These are phyloP conservation scores for Plasmopara muralis DNA, from an alignment of 352 stramenopile species.

Conservation along the genomic window DNA sequence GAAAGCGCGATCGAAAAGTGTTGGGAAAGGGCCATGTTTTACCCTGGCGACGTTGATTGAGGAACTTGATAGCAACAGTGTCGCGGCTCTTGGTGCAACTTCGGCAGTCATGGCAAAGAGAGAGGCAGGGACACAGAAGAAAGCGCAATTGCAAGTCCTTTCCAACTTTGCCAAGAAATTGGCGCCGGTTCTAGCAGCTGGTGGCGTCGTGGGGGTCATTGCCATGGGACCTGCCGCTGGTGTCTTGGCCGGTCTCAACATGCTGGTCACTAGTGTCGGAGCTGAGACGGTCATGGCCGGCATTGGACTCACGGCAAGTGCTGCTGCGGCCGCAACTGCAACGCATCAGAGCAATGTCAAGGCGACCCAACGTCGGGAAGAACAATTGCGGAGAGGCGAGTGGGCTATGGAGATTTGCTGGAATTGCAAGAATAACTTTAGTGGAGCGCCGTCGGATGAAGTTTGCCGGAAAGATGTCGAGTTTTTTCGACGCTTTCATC, in stretches of 20 bases:
- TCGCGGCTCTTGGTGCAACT: conserved; percentile 3
- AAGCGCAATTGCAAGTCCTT: conserved; percentile 16
- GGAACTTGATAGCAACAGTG: conserved; percentile 23
- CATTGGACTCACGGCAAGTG: conserved; percentile 50
- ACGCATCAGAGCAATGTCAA: conserved; percentile 46
- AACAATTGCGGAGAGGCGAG: conserved; percentile 39
- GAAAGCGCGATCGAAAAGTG: conserved; percentile 3
- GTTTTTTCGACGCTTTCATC: conserved; percentile 47
- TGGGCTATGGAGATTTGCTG: conserved; percentile 73
- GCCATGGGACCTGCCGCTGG: conserved; percentile 41
- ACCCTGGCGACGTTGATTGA: conserved; percentile 34
- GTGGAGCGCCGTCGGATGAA: conserved; percentile 37
- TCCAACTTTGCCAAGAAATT: conserved; percentile 33
- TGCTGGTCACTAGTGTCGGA: conserved; percentile 45
- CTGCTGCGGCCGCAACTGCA: conserved; percentile 44
- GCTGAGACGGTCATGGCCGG: conserved; percentile 50
- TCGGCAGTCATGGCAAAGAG: conserved; percentile 2
- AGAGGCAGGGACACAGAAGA: conserved; percentile 1
- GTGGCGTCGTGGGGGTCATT: conserved; percentile 48
- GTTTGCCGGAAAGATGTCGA: conserved; percentile 51
- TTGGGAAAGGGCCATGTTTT: conserved; percentile 11
- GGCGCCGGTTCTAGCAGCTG: conserved; percentile 47
- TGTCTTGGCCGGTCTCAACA: conserved; percentile 51
- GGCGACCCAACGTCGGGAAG: conserved; percentile 26
- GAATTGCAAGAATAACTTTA: conserved; percentile 48